Base-by-base conservation (phyloP, 495 filamentous ascomycete species). In the Penicillium steckii region DNA sequence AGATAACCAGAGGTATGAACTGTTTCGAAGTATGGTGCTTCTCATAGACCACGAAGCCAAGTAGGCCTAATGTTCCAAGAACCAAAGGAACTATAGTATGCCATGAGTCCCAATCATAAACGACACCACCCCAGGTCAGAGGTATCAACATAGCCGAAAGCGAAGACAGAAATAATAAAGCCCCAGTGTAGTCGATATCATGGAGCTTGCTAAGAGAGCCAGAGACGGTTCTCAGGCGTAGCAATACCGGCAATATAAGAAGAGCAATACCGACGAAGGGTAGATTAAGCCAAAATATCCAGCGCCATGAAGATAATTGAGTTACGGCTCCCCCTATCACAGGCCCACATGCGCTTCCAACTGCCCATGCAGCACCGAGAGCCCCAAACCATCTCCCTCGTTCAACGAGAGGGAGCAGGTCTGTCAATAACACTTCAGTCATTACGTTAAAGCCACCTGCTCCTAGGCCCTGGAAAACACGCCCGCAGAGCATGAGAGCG, bases 241-340 rank as follows among this genome's bases (percentile, higher is more conserved):
- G 76, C 15, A 85, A 68, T 38, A 79, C 40, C 50, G 80, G 70
- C 25, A 86, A 8, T 38, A 80, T 76, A 18, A 76, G 64, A 0
- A 84, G 77, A 0, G 73, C 67, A 8, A 72, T 50, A 7, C 56
- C 83, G 26, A 72, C 71, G 7, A 85, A 64, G 15, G 74, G 61
- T 4, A 86, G 66, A 55, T 86, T 88, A 60, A 88, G 77, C 61
- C 81, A 88, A 58, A 88, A 88, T 33, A 81, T 77, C 83, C 81
- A 83, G 13, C 80, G 46, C 79, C 79, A 83, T 0, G 70, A 73
- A 32, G 47, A 25, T 4, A 56, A 32, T 25, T 61, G 19, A 2
- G 53, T 57, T 9, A 75, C 46, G 3, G 32, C 57, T 5, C 67
- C 71, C 8, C 68, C 69, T 1, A 75, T 18, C 0, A 75, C 15